Base-by-base conservation (phyloP, 345 rosid species). In the Brassica rapa region DNA sequence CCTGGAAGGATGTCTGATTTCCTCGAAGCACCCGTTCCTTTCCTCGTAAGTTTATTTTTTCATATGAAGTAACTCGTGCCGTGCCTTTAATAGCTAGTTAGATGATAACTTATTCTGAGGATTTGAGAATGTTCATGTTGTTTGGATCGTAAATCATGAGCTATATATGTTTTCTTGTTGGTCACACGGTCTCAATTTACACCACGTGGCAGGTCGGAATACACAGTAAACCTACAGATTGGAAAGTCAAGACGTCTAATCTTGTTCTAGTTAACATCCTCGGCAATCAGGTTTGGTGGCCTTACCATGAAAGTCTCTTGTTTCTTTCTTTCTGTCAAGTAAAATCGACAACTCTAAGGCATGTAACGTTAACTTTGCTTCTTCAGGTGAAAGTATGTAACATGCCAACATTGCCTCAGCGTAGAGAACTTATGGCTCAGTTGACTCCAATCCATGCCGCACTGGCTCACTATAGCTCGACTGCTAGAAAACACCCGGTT, bases 21-120 rank as follows among this genome's bases (percentile, higher is more conserved):
- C 87, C 99, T 95, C 66, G 99, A 95, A 66, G 98, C 99, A 5
- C 99, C 99, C 3, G 99, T 95, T 87, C 99, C 99, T 6, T 95
- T 88, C 83, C 82, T 95, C 49, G 99, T 95, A 84, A 88, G 99
- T 88, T 75, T 69, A 19, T 19, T 24, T 49, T 73, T 49, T 41
- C 67, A 29, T 68, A 8, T 51, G 60, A 73, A 75, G 62, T 63
- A 53, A 39, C 69, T 11, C 0, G 10, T n/a, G 37, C 3, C 6
- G 2, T 68, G 60, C 33, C 53, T 57, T 70, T 12, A 8, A 51
- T 5, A 51, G 56, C 8, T 51, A 62, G 27, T 63, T 51, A 74
- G 3, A 61, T 73, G 64, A 62, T 37, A 12, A 35, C 51, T 49
- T 73, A 43, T 67, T 61, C 61, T 0, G 67, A 39, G 72, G 56